Base-by-base conservation (phyloP, 192 early-diverging fungal species). In the Coemansia interrupta region DNA sequence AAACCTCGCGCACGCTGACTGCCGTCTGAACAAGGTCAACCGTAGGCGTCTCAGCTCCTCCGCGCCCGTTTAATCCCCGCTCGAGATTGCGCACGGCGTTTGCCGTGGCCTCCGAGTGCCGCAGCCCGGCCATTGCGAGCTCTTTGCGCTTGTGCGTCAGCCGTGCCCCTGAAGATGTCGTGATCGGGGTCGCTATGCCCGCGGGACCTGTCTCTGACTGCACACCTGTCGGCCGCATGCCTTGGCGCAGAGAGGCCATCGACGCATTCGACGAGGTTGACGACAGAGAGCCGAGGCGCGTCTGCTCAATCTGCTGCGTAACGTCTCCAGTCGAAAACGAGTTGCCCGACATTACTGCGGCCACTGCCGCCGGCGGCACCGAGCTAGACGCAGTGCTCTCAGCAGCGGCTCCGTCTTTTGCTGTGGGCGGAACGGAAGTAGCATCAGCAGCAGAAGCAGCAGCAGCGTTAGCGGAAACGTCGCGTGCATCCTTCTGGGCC, bases 1-100 rank as follows among this genome's bases (percentile, higher is more conserved):
- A 85, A 18, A 88, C 81, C 57, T 88, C 85, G 41, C 86, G 76
- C 49, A 88, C 86, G 52, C 84, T 78, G 41, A 86, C 85, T 0
- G 85, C 84, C 2, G 86, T 86, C 61, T 88, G 84, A 54, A 85
- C 84, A 18, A 88, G 67, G 46, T 70, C 72, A 41, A 73, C 72
- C 8, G 77, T 80, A 20, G 71, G 78, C 36, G 78, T 80, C 5
- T 80, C 76, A 1, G 64, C 56, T n/a, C 71, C 69, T 14, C 61
- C 57, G 19, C 64, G 56, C 38, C 24, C 23, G 56, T 56, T 60
- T 43, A 24, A 57, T 54, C 74, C 74, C 13, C 74, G 68, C 61
- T 70, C 73, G 40, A 77, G 26, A 46, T 63, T 58, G 15, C 73
- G 74, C 61, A 72, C 61, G 10, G 69, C 68, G 18, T 63, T 54